Conservation (phyloP, 306 rosid genomes). For the Cicer chorassanicum region DNA sequence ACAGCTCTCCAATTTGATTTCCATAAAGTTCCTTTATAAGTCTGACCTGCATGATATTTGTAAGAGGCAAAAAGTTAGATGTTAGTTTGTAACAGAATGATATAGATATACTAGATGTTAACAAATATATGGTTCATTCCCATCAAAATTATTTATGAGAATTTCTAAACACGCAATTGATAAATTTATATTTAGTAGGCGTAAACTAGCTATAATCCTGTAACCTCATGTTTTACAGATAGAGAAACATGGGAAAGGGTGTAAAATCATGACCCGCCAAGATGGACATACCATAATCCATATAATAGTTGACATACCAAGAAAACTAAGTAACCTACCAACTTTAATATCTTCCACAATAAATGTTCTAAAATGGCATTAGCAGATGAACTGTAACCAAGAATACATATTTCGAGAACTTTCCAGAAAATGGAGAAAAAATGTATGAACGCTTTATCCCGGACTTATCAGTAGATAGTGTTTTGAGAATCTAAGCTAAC, state of each 20-base stretch:
- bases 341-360: conserved; percentile 35
- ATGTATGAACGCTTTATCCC: neutral
- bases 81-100: conserved; percentile 37
- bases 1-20: conserved; percentile 78
- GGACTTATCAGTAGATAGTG: conserved; percentile 1
- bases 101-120: conserved; percentile 13
- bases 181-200: conserved; percentile 7
- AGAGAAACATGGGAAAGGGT: too few relatives aligned
- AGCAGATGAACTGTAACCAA: conserved; percentile 23
- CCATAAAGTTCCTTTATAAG: conserved; percentile 95
- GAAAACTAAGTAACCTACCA: neutral
- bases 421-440: conserved; percentile 23
- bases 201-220: conserved; percentile 5
- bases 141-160: conserved; percentile 6
- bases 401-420: conserved; percentile 11
- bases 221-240: conserved; percentile 1
- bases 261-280: neutral
- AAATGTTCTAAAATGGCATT: conserved; percentile 18
- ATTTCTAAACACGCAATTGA: conserved; percentile 32
- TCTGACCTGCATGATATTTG: conserved; percentile 68
- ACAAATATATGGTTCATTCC: conserved; percentile 8
- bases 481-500: conserved; percentile 20
- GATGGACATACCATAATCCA: neutral
- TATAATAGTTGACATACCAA: conserved; percentile 17
- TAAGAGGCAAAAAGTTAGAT: conserved; percentile 15